A percentile compares a stretch with the other conserved stretches of the same genome.
These are phyloP conservation scores for Colletotrichum magnum DNA, from an alignment of 2,329 filamentous ascomycete genomes.

Conservation along the genomic window DNA sequence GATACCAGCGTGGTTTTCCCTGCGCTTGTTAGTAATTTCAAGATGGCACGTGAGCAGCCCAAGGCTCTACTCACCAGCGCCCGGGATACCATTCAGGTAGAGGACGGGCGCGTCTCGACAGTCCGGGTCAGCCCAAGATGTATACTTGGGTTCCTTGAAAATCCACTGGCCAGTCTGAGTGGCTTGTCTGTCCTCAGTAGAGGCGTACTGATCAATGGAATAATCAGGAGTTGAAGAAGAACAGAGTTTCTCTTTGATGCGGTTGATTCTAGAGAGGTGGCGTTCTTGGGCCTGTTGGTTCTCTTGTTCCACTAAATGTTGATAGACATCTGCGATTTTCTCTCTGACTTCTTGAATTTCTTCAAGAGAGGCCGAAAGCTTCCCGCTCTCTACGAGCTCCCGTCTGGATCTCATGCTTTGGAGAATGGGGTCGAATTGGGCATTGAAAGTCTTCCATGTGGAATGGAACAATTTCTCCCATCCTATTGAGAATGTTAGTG, in stretches of 20 bases:
- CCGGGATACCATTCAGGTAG: neutral
- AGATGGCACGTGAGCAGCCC: neutral
- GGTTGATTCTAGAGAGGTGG: neutral
- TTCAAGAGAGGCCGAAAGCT: slow-evolving; percentile 3
- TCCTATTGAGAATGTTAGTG: neutral
- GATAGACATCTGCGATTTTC: neutral
- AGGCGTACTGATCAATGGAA: neutral
- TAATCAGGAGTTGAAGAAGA: neutral
- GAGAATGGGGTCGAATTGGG: neutral
- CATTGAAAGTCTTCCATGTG: slow-evolving; percentile 10
- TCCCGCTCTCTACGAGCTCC: neutral
- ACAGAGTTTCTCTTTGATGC: neutral
- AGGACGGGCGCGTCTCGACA: neutral
- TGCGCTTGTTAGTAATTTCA: neutral
- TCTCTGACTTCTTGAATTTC: neutral
- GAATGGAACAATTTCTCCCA: neutral
- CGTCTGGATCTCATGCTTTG: neutral
- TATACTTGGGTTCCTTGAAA: neutral
- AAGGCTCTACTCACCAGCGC: neutral
- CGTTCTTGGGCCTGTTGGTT: neutral
- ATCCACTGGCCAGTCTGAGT: neutral
- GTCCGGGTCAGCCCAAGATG: neutral
- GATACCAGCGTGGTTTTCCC: slow-evolving; percentile 12
- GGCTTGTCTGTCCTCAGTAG: neutral
- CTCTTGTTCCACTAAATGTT: neutral